Evolutionary conservation across 257 asterid genomes (phyloP).

Genomic region (Solanum lignicaule): DNA sequence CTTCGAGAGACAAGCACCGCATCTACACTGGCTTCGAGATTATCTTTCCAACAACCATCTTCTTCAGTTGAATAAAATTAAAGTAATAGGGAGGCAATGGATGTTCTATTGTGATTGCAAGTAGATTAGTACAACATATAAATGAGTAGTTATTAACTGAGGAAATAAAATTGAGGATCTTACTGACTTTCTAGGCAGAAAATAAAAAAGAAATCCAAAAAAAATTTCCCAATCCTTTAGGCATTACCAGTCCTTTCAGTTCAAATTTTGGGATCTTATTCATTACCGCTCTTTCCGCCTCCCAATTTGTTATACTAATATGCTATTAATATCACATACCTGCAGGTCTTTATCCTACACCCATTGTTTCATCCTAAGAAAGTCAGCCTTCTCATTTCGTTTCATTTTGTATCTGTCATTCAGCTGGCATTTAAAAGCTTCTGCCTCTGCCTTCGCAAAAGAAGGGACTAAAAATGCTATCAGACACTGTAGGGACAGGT

Average conservation of each 20-base stretch:
- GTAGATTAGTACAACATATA: background rate
- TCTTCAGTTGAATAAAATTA: background rate
- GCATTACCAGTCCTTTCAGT: background rate
- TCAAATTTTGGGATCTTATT: background rate
- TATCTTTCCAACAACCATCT: background rate
- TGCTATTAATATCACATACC: background rate
- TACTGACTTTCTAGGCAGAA: background rate
- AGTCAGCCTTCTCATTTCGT: background rate
- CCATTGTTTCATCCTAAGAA: background rate
- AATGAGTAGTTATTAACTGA: background rate
- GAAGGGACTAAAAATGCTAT: background rate
- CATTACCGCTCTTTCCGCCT: background rate
- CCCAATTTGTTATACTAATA: background rate
- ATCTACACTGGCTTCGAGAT: background rate
- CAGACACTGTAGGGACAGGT: background rate
- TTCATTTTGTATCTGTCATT: background rate
- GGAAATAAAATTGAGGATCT: background rate
- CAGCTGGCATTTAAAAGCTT: background rate
- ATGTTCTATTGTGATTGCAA: background rate
- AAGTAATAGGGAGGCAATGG: background rate
- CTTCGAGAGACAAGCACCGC: background rate
- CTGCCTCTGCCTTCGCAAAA: background rate
- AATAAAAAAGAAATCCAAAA: background rate
- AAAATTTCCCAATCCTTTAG: background rate
- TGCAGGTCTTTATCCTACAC: background rate